phyloP scores from a whole-genome alignment of 1,139 yeast species.

The Debaryomycetaceae sp. region DNA sequence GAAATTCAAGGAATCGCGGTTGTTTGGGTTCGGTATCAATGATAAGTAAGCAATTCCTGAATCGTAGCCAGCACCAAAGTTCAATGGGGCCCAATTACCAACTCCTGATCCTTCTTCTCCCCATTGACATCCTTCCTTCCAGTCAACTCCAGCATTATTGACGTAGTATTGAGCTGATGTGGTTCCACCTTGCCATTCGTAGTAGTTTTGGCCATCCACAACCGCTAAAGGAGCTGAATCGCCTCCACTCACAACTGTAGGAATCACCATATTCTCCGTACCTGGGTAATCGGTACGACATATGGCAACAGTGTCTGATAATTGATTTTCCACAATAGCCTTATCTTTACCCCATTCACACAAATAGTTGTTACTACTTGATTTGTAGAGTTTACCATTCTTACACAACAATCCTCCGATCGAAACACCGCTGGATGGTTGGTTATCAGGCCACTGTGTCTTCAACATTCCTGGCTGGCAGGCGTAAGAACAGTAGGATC shows the following conservation, averaged over 20 bases:
- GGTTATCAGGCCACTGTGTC: constrained; percentile 78
- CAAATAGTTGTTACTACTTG: constrained; percentile 58
- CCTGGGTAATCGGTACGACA: constrained; percentile 91
- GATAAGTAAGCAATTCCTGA: constrained; percentile 66
- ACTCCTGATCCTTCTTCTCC: constrained; percentile 60
- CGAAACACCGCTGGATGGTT: constrained; percentile 72
- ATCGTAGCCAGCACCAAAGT: constrained; percentile 70
- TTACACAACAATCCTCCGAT: constrained; percentile 77
- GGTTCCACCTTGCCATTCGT: constrained; percentile 58
- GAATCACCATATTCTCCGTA: constrained; percentile 82
- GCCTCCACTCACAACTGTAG: constrained; percentile 67
- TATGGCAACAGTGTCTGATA: constrained; percentile 60
- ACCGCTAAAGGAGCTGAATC: constrained; percentile 56
- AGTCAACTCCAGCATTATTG: constrained; percentile 74
- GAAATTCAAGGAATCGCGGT: constrained; percentile 57
- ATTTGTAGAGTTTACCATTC: constrained; percentile 64
- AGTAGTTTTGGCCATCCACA: constrained; percentile 61
- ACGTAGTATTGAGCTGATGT: constrained; percentile 81
- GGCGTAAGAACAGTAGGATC: constrained; percentile 79
- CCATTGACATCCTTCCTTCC: constrained; percentile 76
- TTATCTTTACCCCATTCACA: constrained; percentile 75
- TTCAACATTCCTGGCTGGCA: constrained; percentile 91
- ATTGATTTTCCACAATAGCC: constrained; percentile 57
- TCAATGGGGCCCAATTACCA: constrained; percentile 86
- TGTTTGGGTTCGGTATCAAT: constrained; percentile 80